A percentile compares a stretch with the other conserved stretches of the same genome.
These are phyloP conservation scores for Penicillium sp. DNA, from an alignment of 2,329 filamentous ascomycete species.

Conservation along the genomic window DNA sequence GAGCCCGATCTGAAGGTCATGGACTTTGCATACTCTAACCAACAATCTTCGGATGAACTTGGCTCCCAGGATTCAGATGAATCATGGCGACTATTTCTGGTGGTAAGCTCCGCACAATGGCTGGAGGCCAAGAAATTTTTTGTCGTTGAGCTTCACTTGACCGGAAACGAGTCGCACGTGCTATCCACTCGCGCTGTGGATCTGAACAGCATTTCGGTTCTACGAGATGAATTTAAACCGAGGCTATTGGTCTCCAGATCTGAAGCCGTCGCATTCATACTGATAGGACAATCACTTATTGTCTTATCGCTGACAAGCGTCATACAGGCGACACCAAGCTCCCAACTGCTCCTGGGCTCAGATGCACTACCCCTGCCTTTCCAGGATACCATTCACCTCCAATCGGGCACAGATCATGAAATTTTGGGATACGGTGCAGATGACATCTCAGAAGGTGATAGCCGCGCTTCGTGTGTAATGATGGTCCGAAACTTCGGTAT, in stretches of 20 bases:
- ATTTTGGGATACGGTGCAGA: conserved; percentile 54
- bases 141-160: conserved; percentile 69
- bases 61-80: conserved; percentile 50
- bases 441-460: conserved; percentile 38
- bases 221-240: conserved; percentile 50
- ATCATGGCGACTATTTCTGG: conserved; percentile 57
- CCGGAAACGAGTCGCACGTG: conserved; percentile 54
- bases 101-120: conserved; percentile 58
- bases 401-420: conserved; percentile 50
- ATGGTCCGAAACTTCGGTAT: conserved; percentile 60
- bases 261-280: conserved; percentile 74
- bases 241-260: conserved; percentile 76
- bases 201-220: conserved; percentile 59
- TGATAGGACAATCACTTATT: conserved; percentile 76
- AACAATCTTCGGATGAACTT: conserved; percentile 33
- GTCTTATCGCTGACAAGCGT: conserved; percentile 67
- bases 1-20: conserved; percentile 68
- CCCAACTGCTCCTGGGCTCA: conserved; percentile 69
- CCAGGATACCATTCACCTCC: conserved; percentile 83
- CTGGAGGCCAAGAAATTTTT: conserved; percentile 62
- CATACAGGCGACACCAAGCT: conserved; percentile 68
- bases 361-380: conserved; percentile 66
- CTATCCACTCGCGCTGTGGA: conserved; percentile 68
- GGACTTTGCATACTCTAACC: conserved; percentile 68
- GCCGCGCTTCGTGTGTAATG: conserved; percentile 47